phyloP scores from a whole-genome alignment of 2,329 filamentous ascomycete genomes.

The Plenodomus lindquistii region DNA sequence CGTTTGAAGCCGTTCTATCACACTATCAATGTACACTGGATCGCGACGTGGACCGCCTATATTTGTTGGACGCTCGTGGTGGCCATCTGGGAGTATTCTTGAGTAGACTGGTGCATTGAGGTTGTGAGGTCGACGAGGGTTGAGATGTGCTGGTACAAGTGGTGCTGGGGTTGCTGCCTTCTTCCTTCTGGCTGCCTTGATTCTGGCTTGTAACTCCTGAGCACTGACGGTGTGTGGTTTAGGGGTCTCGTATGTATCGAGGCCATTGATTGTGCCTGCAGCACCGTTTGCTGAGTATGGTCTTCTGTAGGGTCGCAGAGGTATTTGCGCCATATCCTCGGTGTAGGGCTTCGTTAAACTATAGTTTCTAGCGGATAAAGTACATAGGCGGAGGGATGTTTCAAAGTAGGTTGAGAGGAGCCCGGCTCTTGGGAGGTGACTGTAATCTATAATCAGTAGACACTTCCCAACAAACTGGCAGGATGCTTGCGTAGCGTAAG shows the following conservation, averaged over 20 bases:
- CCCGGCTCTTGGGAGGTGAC: not conserved
- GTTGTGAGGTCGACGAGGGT: not conserved
- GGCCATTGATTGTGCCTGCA: not conserved
- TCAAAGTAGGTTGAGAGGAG: not conserved
- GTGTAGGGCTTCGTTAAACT: not conserved
- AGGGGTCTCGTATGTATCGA: not conserved
- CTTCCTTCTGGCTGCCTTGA: slow-evolving; percentile 21
- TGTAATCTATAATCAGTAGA: not conserved
- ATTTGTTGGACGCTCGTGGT: not conserved
- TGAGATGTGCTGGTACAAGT: not conserved
- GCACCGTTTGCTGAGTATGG: not conserved
- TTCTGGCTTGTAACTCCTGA: slow-evolving; percentile 23
- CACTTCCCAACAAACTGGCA: not conserved
- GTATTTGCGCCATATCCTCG: not conserved
- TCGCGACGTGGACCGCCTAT: not conserved
- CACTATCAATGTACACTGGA: not conserved
- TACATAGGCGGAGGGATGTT: not conserved
- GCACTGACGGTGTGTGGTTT: slow-evolving; percentile 7
- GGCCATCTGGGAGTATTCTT: not conserved
- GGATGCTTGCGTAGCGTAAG: not conserved
- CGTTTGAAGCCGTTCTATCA: not conserved
- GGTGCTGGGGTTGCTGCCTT: not conserved
- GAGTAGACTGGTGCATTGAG: not conserved
- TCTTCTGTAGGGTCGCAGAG: not conserved
- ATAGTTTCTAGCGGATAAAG: not conserved